Conservation (phyloP, 495 filamentous ascomycete species). For the Xylaria longipes region DNA sequence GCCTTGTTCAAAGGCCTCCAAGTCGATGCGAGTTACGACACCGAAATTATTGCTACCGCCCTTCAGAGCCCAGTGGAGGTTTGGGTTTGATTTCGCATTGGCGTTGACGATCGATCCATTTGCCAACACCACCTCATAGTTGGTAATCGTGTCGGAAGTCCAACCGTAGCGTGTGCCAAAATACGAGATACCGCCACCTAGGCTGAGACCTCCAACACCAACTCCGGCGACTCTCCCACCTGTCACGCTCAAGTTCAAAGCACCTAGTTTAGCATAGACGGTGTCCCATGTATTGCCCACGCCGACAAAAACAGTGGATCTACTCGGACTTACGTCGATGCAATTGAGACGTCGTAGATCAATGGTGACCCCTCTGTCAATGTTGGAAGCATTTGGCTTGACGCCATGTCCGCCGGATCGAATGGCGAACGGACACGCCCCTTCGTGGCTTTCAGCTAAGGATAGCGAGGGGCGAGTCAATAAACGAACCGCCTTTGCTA, state of each 20-base stretch:
- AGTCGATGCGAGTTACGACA: conserved; percentile 53
- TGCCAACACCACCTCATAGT: conserved; percentile 57
- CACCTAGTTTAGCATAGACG: conserved; percentile 58
- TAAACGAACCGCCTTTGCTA: conserved; percentile 44
- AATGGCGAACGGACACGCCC: conserved; percentile 55
- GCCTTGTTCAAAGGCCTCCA: conserved; percentile 36
- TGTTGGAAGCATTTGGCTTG: conserved; percentile 54
- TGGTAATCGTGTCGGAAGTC: conserved; percentile 56
- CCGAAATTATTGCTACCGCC: conserved; percentile 66
- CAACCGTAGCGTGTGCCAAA: conserved; percentile 56
- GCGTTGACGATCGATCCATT: conserved; percentile 55
- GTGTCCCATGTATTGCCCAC: conserved; percentile 59
- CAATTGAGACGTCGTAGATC: conserved; percentile 55
- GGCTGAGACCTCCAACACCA: conserved; percentile 64
- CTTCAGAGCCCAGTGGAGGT: conserved; percentile 65
- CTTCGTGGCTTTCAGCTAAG: neutral
- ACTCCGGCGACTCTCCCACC: conserved; percentile 63
- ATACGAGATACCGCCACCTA: conserved; percentile 63
- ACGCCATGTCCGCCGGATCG: conserved; percentile 60
- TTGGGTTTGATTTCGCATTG: conserved; percentile 46
- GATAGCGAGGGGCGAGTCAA: conserved; percentile 32
- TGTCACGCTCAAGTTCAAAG: conserved; percentile 52
- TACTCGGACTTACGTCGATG: conserved; percentile 42
- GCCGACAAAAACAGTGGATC: conserved; percentile 47
- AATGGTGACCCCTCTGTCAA: conserved; percentile 61